A percentile compares a stretch with the other conserved stretches of the same genome.
phyloP scores from a whole-genome alignment of 352 stramenopile genomes.

The Pythium diclinum region DNA sequence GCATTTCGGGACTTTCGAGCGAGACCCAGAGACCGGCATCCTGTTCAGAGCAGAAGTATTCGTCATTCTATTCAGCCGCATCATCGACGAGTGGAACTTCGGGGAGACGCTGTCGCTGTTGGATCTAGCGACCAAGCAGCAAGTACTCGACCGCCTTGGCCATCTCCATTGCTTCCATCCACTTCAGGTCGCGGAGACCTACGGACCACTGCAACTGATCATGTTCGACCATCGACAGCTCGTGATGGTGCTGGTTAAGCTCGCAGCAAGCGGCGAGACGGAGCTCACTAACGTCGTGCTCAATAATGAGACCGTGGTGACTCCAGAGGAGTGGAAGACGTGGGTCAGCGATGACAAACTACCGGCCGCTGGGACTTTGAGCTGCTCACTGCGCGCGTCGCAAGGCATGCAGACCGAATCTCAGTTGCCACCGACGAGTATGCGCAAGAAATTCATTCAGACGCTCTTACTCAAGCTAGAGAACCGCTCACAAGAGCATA shows the following conservation, averaged over 20 bases:
- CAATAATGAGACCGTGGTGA: conserved; percentile 38
- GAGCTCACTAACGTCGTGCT: conserved; percentile 48
- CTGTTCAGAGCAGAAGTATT: conserved; percentile 70
- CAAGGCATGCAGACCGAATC: conserved; percentile 44
- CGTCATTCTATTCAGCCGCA: conserved; percentile 61
- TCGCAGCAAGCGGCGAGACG: conserved; percentile 40
- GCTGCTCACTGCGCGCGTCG: conserved; percentile 43
- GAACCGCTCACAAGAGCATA: conserved; percentile 41
- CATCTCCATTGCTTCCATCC: conserved; percentile 64
- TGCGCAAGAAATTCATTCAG: conserved; percentile 61
- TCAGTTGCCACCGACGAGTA: conserved; percentile 43
- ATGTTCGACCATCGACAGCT: conserved; percentile 60
- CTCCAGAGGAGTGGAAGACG: conserved; percentile 49
- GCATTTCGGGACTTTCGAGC: conserved; percentile 73
- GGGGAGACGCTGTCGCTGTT: conserved; percentile 61
- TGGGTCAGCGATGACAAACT: conserved; percentile 61
- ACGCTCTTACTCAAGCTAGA: conserved; percentile 57
- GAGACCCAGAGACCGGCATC: conserved; percentile 43
- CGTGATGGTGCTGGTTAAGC: conserved; percentile 48
- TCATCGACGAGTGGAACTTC: conserved; percentile 71
- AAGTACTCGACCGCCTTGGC: conserved; percentile 61
- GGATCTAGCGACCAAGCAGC: conserved; percentile 59
- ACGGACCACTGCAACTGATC: conserved; percentile 43
- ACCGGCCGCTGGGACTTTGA: conserved; percentile 37
- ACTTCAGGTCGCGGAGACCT: conserved; percentile 50